Evolutionary conservation across 2,329 filamentous ascomycete genomes (phyloP).

Genomic region (Nakataea oryzae): DNA sequence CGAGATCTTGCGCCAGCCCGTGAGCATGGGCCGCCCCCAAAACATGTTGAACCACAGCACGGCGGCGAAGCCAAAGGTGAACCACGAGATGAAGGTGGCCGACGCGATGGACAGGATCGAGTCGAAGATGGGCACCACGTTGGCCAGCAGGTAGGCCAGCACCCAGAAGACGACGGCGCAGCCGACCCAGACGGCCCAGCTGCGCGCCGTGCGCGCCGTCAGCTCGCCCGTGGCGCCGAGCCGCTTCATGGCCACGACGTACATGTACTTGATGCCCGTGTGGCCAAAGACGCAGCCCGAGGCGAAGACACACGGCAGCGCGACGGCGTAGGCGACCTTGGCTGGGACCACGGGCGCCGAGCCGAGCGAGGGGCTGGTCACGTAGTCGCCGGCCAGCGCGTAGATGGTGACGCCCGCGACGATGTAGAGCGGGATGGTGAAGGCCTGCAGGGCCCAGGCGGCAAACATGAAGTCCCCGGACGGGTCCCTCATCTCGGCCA

Average conservation of each 20-base stretch:
- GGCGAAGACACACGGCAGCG: constrained; percentile 1
- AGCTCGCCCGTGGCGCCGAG: constrained; percentile 1
- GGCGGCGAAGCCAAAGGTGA: constrained; percentile 1
- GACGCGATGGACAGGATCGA: constrained; percentile 3
- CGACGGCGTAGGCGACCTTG: constrained; percentile 1
- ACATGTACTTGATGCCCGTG: constrained; percentile 3
- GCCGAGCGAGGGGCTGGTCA: constrained; percentile 1
- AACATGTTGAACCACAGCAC: constrained; percentile 2
- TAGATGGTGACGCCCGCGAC: constrained; percentile 2
- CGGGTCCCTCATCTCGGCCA: constrained; percentile 3
- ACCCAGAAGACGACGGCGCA: constrained; percentile 1
- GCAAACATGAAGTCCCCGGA: neutral
- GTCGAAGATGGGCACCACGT: constrained; percentile 1
- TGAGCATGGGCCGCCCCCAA: neutral
- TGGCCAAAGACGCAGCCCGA: constrained; percentile 1
- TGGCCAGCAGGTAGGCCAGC: neutral
- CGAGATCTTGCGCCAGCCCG: constrained; percentile 1
- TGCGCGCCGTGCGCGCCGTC: neutral
- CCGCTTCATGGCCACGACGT: constrained; percentile 1
- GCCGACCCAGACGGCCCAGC: neutral
- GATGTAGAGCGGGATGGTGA: constrained; percentile 1
- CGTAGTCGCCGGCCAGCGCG: neutral
- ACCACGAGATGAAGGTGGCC: constrained; percentile 1
- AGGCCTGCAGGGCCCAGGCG: neutral
- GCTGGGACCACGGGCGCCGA: neutral